Percentiles rank a stretch among this genome's conserved stretches.
phyloP scores from a whole-genome alignment of 139 green algal genomes.

The Coccomyxa sp. region DNA sequence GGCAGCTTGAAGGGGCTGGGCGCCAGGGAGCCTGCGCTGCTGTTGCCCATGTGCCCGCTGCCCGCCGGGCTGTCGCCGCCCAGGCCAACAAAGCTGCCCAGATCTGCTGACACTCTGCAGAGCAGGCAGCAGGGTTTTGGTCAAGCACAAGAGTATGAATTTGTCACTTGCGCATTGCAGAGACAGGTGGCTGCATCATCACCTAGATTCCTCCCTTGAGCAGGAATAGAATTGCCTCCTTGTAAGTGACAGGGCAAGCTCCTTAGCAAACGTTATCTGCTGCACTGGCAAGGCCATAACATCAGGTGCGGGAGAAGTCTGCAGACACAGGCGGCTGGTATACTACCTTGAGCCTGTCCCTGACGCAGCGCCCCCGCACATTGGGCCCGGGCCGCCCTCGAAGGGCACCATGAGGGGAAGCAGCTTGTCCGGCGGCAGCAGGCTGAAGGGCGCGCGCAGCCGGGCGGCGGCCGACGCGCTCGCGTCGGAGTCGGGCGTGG shows the following conservation, averaged over 20 bases:
- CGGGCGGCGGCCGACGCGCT: neutral
- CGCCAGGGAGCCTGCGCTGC: neutral
- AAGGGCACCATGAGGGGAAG: slow-evolving; percentile 87
- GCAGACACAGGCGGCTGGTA: too few species aligned
- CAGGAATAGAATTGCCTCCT: too few species aligned
- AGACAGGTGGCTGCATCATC: too few species aligned
- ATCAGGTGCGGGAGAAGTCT: too few species aligned
- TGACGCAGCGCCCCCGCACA: slow-evolving; percentile 44
- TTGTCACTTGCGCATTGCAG: too few species aligned
- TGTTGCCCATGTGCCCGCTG: neutral
- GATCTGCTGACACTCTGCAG: slow-evolving; percentile 16
- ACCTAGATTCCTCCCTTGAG: too few species aligned
- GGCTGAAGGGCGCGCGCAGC: neutral
- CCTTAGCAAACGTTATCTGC: too few species aligned
- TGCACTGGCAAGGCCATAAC: too few species aligned
- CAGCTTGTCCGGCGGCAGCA: slow-evolving; percentile 76
- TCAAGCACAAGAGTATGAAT: too few species aligned
- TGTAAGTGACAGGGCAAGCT: too few species aligned
- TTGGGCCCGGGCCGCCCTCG: slow-evolving; percentile 36
- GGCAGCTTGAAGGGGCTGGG: slow-evolving; percentile 73
- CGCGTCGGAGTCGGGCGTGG: slow-evolving; percentile 22
- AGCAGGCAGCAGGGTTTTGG: too few species aligned
- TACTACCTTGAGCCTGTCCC: neutral
- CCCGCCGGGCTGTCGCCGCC: neutral
- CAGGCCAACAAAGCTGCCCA: slow-evolving; percentile 24